Percentiles rank a stretch among this genome's conserved stretches.
These are phyloP conservation scores for Russula ochroleuca DNA, from an alignment of 768 basidiomycete species.

Conservation along the genomic window DNA sequence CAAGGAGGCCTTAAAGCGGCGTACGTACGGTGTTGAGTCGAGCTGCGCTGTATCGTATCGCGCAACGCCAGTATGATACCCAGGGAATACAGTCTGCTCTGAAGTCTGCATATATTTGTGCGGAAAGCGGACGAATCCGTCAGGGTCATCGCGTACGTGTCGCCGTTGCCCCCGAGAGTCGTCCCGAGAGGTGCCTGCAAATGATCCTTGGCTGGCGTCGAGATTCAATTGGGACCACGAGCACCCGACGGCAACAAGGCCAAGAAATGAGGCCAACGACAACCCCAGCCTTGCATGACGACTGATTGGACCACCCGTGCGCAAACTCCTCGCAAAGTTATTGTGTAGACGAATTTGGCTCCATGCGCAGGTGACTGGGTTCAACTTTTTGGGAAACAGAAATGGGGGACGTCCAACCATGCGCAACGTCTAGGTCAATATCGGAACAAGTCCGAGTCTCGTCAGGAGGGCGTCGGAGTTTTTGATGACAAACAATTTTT, in stretches of 20 bases:
- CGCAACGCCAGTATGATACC: constrained; percentile 9
- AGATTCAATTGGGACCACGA: constrained; percentile 18
- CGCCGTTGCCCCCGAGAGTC: neutral
- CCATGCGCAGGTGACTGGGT: neutral
- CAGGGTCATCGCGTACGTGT: neutral
- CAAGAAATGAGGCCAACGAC: constrained; percentile 8
- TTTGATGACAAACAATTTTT: no score
- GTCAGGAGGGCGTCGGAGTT: no score
- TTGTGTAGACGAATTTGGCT: neutral
- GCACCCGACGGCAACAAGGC: constrained; percentile 7
- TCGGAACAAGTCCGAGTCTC: neutral
- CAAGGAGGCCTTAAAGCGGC: neutral
- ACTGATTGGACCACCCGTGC: neutral
- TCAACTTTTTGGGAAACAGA: neutral
- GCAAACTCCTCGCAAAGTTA: neutral
- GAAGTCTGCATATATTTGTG: neutral
- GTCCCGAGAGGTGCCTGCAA: neutral
- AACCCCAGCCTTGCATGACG: constrained; percentile 1
- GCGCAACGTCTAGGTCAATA: neutral
- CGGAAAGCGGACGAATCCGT: neutral
- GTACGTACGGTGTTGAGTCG: neutral
- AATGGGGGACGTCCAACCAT: neutral
- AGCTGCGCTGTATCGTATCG: constrained; percentile 9
- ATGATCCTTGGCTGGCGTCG: neutral
- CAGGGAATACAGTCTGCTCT: constrained; percentile 11